A percentile compares a stretch with the other conserved stretches of the same genome.
Evolutionary conservation across 106 monocot species (phyloP).

Genomic region (Acorus gramineus): DNA sequence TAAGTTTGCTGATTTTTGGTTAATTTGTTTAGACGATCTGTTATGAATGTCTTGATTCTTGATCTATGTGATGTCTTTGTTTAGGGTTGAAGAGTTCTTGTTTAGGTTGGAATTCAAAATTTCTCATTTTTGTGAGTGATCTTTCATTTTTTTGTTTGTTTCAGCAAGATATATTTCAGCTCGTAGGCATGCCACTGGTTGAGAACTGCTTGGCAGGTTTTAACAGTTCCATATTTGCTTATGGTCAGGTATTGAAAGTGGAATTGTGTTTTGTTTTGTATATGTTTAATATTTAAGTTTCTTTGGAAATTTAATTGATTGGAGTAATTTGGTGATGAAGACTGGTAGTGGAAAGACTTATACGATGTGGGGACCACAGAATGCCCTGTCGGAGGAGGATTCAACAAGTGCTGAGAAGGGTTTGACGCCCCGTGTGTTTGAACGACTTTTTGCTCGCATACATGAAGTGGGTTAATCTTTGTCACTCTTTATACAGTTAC

Average conservation of each 20-base stretch:
- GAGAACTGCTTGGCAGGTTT: slow-evolving; percentile 96
- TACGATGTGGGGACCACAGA: slow-evolving; percentile 94
- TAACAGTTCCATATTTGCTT: slow-evolving; percentile 98
- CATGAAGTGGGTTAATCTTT: slow-evolving; percentile 41
- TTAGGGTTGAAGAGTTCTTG: not conserved
- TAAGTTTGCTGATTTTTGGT: not conserved
- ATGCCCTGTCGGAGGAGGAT: slow-evolving; percentile 42
- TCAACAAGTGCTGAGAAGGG: slow-evolving; percentile 53
- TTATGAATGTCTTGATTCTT: not conserved
- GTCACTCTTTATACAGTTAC: too few species aligned
- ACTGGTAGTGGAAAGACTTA: slow-evolving; percentile 99
- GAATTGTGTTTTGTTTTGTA: not conserved
- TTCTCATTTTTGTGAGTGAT: not conserved
- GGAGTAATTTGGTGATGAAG: slow-evolving; percentile 18
- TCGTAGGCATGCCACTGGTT: slow-evolving; percentile 87
- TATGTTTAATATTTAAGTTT: not conserved
- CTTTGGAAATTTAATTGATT: not conserved
- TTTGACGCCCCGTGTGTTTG: slow-evolving; percentile 94
- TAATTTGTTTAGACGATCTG: not conserved
- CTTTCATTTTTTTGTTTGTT: not conserved
- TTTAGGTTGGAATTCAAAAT: not conserved
- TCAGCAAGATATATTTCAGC: slow-evolving; percentile 78
- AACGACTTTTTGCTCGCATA: slow-evolving; percentile 73
- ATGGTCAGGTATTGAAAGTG: slow-evolving; percentile 64
- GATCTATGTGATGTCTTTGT: too few species aligned